These are phyloP conservation scores for Pichia sp. DNA, from an alignment of 1,139 yeast genomes.

Conservation along the genomic window DNA sequence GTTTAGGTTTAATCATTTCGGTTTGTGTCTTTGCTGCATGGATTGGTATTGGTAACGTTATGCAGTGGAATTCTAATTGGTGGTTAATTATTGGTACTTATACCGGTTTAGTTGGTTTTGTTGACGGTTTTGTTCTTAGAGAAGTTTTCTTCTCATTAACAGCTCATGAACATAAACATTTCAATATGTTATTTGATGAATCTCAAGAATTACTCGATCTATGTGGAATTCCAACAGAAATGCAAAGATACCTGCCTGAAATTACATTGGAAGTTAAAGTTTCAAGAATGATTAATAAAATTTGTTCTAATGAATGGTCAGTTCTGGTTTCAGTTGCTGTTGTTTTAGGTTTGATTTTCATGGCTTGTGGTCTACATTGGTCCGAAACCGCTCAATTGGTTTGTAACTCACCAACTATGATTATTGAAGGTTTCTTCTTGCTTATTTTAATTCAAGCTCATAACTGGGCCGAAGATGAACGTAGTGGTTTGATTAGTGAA, in stretches of 20 bases:
- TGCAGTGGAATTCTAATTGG: slow-evolving; percentile 34
- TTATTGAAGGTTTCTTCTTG: slow-evolving; percentile 34
- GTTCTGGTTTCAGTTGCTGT: slow-evolving; percentile 24
- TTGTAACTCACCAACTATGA: slow-evolving; percentile 35
- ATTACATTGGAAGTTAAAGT: slow-evolving; percentile 21
- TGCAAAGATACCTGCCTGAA: slow-evolving; percentile 13
- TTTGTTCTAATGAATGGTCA: slow-evolving; percentile 24
- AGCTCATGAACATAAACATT: slow-evolving; percentile 27
- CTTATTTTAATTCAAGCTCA: slow-evolving; percentile 34
- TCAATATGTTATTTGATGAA: slow-evolving; percentile 45
- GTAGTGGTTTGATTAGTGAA: slow-evolving; percentile 11
- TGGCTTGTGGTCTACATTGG: slow-evolving; percentile 31
- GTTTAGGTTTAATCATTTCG: slow-evolving; percentile 32
- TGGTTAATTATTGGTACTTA: slow-evolving; percentile 39
- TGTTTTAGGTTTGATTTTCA: slow-evolving; percentile 27
- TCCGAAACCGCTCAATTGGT: slow-evolving; percentile 33
- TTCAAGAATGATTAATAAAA: slow-evolving; percentile 18
- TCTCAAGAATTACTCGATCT: slow-evolving; percentile 60
- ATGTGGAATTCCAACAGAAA: slow-evolving; percentile 41
- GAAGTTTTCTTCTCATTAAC: slow-evolving; percentile 31
- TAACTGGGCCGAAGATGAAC: slow-evolving; percentile 21
- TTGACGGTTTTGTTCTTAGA: slow-evolving; percentile 36
- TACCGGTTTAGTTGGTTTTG: slow-evolving; percentile 35
- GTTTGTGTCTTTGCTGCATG: slow-evolving; percentile 30
- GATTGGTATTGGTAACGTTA: slow-evolving; percentile 31